Evolutionary conservation across 2,329 filamentous ascomycete species (phyloP), one percentile per base, ranked within the genome.

Genomic region (Geosmithia morbida): DNA sequence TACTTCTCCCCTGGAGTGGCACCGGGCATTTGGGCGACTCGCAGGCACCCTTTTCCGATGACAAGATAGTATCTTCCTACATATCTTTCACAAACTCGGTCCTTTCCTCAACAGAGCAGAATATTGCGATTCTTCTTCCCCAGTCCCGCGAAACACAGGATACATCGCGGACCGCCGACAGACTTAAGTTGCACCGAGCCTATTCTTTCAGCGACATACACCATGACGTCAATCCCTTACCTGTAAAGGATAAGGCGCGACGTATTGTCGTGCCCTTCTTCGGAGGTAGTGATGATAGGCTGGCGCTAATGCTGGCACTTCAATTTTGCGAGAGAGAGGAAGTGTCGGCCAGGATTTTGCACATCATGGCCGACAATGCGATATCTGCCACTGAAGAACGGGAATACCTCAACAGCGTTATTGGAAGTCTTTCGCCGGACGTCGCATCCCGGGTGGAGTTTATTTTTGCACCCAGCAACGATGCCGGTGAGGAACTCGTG

Each of bases 1-100:
- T 94, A 6, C 70, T 97, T 3, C 75, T 97, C 6, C 90, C 90
- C 0, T 97, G 92, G 90, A 90, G 84, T 55, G 85, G 94, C 55
- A 83, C 81, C 0, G 87, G 87, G 13, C 79, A 77, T 51, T 74
- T 90, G 54, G 75, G 74, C 8, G 88, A 96, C 53, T 46, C 33
- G 49, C 50, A 55, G 51, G 57, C 53, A 49, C 54, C 51, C 48
- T 56, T 58, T 49, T 57, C 52, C 61, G 42, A 57, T 41, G 55
- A 63, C 58, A 61, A 71, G 56, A 52, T 66, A 43, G 59, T 66
- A 4, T 65, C 61, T 1, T 53, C 74, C 0, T 90, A 95, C 59
- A 75, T 81, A 5, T 68, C 75, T 2, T 95, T 96, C 57, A 78
- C 94, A n/a, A 71, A 75, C 33, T 69, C 73, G 3, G 73, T 84